phyloP scores from a whole-genome alignment of 2,329 filamentous ascomycete genomes.

The Alternaria sp. region DNA sequence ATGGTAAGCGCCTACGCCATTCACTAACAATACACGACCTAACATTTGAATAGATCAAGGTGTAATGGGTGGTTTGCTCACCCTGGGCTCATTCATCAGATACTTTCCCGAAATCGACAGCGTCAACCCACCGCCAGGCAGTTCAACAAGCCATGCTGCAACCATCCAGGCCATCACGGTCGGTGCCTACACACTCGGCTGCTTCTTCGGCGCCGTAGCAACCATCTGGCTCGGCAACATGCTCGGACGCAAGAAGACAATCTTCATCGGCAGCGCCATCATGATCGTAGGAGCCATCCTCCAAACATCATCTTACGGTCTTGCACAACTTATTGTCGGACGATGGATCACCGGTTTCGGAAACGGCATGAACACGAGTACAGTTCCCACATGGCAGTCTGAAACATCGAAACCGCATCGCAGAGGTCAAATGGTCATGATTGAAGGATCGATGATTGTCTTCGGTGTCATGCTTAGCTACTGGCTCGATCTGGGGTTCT shows the following conservation, averaged over 20 bases:
- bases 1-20: constrained; percentile 58
- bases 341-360: constrained; percentile 61
- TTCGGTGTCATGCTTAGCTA: constrained; percentile 56
- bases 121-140: constrained; percentile 44
- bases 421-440: constrained; percentile 58
- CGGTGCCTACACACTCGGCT: constrained; percentile 52
- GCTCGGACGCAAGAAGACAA: constrained; percentile 64
- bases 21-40: background rate
- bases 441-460: constrained; percentile 57
- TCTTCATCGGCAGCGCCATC: constrained; percentile 67
- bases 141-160: constrained; percentile 45
- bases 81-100: constrained; percentile 67
- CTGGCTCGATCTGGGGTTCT: constrained; percentile 55
- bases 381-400: constrained; percentile 58
- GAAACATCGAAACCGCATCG: constrained; percentile 58
- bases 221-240: constrained; percentile 63
- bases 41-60: constrained; percentile 36
- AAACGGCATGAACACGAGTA: constrained; percentile 46
- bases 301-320: constrained; percentile 61
- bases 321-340: constrained; percentile 57
- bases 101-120: constrained; percentile 54
- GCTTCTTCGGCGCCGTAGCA: constrained; percentile 55
- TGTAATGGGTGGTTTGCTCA: constrained; percentile 73
- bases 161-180: constrained; percentile 55
- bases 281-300: constrained; percentile 68